Base-by-base conservation (phyloP, 2,329 filamentous ascomycete genomes). In the Nemania diffusa region DNA sequence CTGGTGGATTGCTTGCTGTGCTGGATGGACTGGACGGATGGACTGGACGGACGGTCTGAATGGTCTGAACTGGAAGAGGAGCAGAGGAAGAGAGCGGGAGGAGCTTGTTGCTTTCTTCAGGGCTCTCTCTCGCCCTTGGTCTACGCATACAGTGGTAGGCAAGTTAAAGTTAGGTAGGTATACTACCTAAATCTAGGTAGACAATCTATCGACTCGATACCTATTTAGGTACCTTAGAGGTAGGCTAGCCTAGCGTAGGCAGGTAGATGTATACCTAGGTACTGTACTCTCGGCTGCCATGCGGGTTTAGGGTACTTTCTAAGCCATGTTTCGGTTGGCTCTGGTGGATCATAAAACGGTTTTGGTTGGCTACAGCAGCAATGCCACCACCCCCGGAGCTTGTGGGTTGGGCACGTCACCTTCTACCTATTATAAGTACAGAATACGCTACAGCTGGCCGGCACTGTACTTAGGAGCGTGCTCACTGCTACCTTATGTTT, bases 381-480 rank as follows among this genome's bases (percentile, higher is more conserved):
- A 7, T 55, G 29, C n/a, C 52, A 26, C 52, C 24, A 37, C n/a
- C 17, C 17, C 52, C 29, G 17, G 29, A 55, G 52, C 52, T 37
- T 55, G 52, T 37, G 29, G 52, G 52, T 55, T 55, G 52, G 50
- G 52, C 52, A 55, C 50, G 50, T 52, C 50, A 52, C 50, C 50
- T 22, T 20, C 46, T 52, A 52, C 50, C 50, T 52, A 52, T 52
- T 32, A 52, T 52, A 52, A 52, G 50, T 29, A 52, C 26, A 26
- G 22, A n/a, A 6, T 24, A 24, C 6, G 22, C n/a, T 48, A 48
- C 24, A 29, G 50, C 9, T 27, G 4, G 15, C 5, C 13, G 6
- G 50, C 24, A 52, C 24, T 13, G 44, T 26, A 50, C 20, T 5
- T 24, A 50, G 24, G 22, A 26, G 44, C 11, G 44, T 15, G 20